Evolutionary conservation across 768 basidiomycete genomes (phyloP), one percentile per base, ranked within the genome.

Genomic region (Leccinellum rugosiceps): DNA sequence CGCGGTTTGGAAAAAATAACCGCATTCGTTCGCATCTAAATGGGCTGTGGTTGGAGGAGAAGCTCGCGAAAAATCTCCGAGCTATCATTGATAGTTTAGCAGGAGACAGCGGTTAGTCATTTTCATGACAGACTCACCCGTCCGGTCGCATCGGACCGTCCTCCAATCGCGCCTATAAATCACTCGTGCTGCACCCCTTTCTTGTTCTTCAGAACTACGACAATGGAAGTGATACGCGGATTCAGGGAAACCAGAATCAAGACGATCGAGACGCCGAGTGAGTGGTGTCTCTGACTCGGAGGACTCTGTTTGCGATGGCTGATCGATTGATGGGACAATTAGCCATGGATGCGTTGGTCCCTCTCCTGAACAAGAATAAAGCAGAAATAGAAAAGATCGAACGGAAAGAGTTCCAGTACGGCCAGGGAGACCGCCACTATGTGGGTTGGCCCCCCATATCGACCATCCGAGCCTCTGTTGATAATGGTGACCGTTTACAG

Each of bases 351-450:
- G 78, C 78, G 1, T 82, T 86, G 50, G 66, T 74, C 10, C 83
- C 82, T 1, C 58, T 84, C 10, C 68, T 87, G 10, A 78, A 83
- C 58, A 69, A 75, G 21, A 79, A 77, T 11, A 77, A 77, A 8
- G 64, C 67, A 3, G 69, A 76, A 8, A 87, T 88, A 38, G 63
- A 75, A 17, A 70, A 73, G 49, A 74, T 80, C n/a, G 74, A 81
- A 3, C 71, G 74, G 47, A 80, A 77, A 63, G 82, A 83, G 1
- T 85, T 87, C 72, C 71, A 78, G 51, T 88, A 83, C 62, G 84
- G 85, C 2, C 50, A 62, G 32, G 56, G 52, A 65, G 15, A 77
- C 74, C 21, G 81, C 78, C 31, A 75, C 80, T 79, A 68, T 6
- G 72, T 67, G 32, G 56, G 63, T 57, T 30, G 26, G 30, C 15